Evolutionary conservation across 2,329 filamentous ascomycete species (phyloP), one percentile per base, ranked within the genome.

Genomic region (Pseudogymnoascus sp.): DNA sequence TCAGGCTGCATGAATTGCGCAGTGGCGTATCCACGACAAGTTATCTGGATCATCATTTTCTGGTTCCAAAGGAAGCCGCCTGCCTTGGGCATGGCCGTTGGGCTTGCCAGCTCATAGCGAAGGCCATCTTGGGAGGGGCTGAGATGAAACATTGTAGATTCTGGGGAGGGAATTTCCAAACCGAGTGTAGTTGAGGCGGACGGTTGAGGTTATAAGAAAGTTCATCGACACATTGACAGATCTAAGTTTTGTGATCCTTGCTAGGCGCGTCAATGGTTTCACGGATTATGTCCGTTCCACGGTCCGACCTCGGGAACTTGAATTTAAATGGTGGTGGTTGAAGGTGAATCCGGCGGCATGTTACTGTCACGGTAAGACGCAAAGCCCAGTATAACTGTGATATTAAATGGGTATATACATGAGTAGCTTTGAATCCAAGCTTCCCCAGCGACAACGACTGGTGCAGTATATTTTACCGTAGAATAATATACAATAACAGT

Each of bases 1-100:
- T 84, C 81, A 0, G 81, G 81, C 69, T 83, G 81, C 81, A 84
- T 83, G 73, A 82, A 83, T 61, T 83, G 81, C 2, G 81, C 76
- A 2, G 79, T 82, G 25, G 81, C 78, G 66, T 81, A 82, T n/a
- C 81, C 81, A 18, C 81, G 80, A 68, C 81, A 83, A 61, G 80
- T 83, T 53, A 80, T 74, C 68, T 83, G 80, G 62, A 83, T 80
- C 81, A 83, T 83, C 81, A 83, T 83, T 71, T 75, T 78, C 70
- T 82, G 79, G 66, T 84, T 84, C 81, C 81, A 84, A 9, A 84
- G 73, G 67, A 83, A 84, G 59, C 76, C 80, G 58, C 76, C 78
- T 2, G 81, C 80, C 70, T 81, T 80, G 58, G 81, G 80, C 75
- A 84, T 73, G 39, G 78, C 79, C 22, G 79, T 81, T n/a, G 81